Evolutionary conservation across 768 basidiomycete genomes (phyloP).

Genomic region (Amanita brunnescens): DNA sequence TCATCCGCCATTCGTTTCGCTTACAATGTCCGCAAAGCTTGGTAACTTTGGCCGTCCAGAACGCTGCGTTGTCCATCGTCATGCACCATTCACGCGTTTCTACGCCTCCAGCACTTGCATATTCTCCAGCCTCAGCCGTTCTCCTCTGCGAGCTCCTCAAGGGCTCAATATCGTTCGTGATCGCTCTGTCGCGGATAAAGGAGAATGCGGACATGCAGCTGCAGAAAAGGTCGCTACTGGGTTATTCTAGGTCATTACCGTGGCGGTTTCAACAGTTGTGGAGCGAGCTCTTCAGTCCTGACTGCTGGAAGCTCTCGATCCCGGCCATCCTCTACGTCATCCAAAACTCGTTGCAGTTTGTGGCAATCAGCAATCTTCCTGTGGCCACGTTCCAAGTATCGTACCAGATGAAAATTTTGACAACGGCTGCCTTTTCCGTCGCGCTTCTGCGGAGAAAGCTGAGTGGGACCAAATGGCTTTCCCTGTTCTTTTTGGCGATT

Average conservation of each 20-base stretch:
- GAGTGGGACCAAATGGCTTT: constrained; percentile 72
- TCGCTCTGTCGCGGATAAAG: constrained; percentile 57
- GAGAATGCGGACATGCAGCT: constrained; percentile 32
- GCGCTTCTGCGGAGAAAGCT: constrained; percentile 71
- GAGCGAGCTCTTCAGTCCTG: constrained; percentile 73
- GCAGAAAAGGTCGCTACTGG: constrained; percentile 31
- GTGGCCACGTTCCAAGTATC: constrained; percentile 97
- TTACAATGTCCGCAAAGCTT: constrained; percentile 33
- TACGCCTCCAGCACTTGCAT: constrained; percentile 65
- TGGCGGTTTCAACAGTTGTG: constrained; percentile 48
- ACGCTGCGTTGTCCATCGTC: constrained; percentile 90
- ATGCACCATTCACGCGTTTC: constrained; percentile 99
- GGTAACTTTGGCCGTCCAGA: constrained; percentile 87
- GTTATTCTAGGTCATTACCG: constrained; percentile 36
- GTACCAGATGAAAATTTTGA: constrained; percentile 98
- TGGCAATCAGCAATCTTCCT: constrained; percentile 90
- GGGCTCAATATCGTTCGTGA: constrained; percentile 81
- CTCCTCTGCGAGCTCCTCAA: constrained; percentile 93
- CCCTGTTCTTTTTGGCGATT: constrained; percentile 79
- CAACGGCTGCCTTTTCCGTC: constrained; percentile 90
- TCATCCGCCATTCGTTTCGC: not conserved
- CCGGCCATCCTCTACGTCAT: constrained; percentile 92
- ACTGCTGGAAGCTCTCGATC: constrained; percentile 97
- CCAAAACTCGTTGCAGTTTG: constrained; percentile 97
- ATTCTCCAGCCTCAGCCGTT: constrained; percentile 92